Base-by-base conservation (phyloP, 345 rosid genomes). In the Barbarea vulgaris region DNA sequence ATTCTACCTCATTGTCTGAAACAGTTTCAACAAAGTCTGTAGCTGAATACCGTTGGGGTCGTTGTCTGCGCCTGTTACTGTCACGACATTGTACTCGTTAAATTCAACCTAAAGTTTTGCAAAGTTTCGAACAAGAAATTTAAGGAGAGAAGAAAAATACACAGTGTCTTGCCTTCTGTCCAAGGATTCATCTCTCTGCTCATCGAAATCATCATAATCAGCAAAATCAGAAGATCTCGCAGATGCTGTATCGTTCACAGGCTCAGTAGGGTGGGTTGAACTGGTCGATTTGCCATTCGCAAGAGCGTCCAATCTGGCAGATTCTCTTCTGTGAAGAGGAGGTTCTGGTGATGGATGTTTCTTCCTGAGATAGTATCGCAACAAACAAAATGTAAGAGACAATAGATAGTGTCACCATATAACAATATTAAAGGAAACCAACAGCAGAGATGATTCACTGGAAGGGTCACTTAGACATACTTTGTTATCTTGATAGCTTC, bases 401-500 rank as follows among this genome's bases (percentile, higher is more conserved):
- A 25, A 46, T 33, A 25, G n/a, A 46, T 7, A 61, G 21, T 5
- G 18, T 53, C 50, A 51, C 57, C 55, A 22, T 2, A 34, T 55
- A 51, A 66, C 46, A 48, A 27, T 59, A 25, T 27, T 12, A 51
- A 22, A 30, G 42, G 12, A 56, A 51, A 50, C 44, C 59, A 67
- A 73, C 33, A 54, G 64, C 64, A 67, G 70, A 68, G 47, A 68
- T 25, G 28, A 19, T 53, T 61, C 30, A 33, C 58, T 46, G 67
- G 46, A 56, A 70, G 57, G 70, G 58, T 56, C 53, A 67, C 52
- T 44, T 9, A 15, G 15, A 48, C 72, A 17, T 89, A 96, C 98
- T 91, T 93, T 65, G 97, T 91, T 84, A 88, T 85, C 81, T 93
- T 91, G 83, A 96, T 91, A 72, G 99, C 99, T 84, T 96, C 99